phyloP scores from a whole-genome alignment of 2,329 filamentous ascomycete genomes.

The Aspergillus tanneri region DNA sequence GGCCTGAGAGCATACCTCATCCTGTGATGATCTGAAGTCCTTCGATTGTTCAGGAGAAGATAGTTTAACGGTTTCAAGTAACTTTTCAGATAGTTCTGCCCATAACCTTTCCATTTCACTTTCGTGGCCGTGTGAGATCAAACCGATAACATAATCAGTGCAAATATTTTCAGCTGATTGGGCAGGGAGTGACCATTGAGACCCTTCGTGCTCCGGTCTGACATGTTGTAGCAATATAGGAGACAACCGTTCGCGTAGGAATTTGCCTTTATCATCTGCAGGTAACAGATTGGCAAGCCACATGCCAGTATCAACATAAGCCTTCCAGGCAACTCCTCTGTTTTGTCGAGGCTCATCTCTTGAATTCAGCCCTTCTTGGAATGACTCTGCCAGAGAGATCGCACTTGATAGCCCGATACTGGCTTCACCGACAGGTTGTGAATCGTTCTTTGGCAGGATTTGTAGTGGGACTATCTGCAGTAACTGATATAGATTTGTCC shows the following conservation, averaged over 20 bases:
- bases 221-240: conserved; percentile 58
- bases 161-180: conserved; percentile 41
- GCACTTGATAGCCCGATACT: conserved; percentile 50
- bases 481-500: conserved; percentile 66
- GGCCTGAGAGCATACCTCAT: conserved; percentile 64
- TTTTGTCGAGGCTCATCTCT: conserved; percentile 74
- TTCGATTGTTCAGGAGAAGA: conserved; percentile 81
- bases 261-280: conserved; percentile 47
- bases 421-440: conserved; percentile 22
- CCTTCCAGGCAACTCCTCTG: conserved; percentile 67
- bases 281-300: conserved; percentile 53
- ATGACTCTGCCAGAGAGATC: conserved; percentile 62
- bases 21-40: conserved; percentile 71
- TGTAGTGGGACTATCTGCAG: conserved; percentile 57
- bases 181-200: conserved; percentile 53
- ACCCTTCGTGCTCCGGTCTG: conserved; percentile 44
- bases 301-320: conserved; percentile 66
- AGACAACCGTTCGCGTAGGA: conserved; percentile 50
- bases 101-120: conserved; percentile 59
- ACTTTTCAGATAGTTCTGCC: conserved; percentile 57
- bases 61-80: conserved; percentile 67
- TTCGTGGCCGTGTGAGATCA: conserved; percentile 45
- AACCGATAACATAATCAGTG: conserved; percentile 37
- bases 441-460: conserved; percentile 38
- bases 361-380: conserved; percentile 68